Evolutionary conservation across 805 yeast genomes (phyloP).

Genomic region (Nakazawaea molendinolei): DNA sequence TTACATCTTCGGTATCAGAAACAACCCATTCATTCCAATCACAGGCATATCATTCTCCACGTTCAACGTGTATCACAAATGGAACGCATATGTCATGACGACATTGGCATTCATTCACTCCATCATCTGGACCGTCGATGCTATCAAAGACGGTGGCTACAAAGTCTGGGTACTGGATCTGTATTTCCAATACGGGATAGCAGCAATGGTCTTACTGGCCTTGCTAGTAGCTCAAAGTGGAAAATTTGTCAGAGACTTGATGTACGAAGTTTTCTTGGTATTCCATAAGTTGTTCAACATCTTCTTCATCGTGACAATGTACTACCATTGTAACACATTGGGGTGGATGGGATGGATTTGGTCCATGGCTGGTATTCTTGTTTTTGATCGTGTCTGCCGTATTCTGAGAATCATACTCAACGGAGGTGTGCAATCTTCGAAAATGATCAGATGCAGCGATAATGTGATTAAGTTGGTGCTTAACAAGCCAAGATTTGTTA

Average conservation of each 20-base stretch:
- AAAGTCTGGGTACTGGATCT: conserved; percentile 35
- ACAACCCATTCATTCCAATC: conserved; percentile 55
- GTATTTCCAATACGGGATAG: conserved; percentile 35
- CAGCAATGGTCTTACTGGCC: conserved; percentile 14
- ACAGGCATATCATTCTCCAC: conserved; percentile 60
- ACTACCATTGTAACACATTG: conserved; percentile 31
- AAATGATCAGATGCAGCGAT: conserved; percentile 11
- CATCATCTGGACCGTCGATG: conserved; percentile 39
- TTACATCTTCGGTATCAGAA: conserved; percentile 64
- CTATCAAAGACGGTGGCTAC: conserved; percentile 34
- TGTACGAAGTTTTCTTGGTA: conserved; percentile 35
- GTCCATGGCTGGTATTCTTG: conserved; percentile 32
- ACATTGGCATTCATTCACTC: conserved; percentile 51
- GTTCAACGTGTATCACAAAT: conserved; percentile 59
- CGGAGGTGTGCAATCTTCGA: conserved; percentile 18
- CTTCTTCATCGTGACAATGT: conserved; percentile 31
- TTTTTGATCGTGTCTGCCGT: conserved; percentile 31
- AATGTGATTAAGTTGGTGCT: conserved; percentile 17
- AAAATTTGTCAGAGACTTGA: conserved; percentile 24
- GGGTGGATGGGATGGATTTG: conserved; percentile 39
- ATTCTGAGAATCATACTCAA: conserved; percentile 23
- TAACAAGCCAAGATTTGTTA: conserved; percentile 15
- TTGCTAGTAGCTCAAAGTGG: conserved; percentile 16
- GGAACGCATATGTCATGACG: conserved; percentile 50
- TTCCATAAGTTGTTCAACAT: conserved; percentile 32